These are phyloP conservation scores for Thinopyrum obtusiflorum DNA, from an alignment of 202 grass and related monocot species.

Conservation along the genomic window DNA sequence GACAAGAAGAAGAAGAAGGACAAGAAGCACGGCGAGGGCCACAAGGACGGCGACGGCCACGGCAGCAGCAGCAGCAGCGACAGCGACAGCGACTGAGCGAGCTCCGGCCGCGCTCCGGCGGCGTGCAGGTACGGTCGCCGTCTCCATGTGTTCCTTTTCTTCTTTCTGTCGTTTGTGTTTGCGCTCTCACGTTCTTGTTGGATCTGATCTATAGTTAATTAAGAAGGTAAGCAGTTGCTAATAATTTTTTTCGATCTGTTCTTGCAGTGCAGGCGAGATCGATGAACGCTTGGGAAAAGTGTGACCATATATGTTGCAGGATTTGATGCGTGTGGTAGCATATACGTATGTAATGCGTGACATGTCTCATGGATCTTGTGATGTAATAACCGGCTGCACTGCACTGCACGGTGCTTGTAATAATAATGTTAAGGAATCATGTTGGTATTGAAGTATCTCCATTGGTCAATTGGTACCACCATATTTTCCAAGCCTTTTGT, in stretches of 20 bases:
- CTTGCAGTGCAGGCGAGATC: no score
- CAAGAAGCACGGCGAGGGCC: slow-evolving; percentile 61
- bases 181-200: no score
- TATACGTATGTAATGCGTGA: no score
- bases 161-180: no score
- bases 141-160: neutral
- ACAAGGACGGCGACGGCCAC: slow-evolving; percentile 41
- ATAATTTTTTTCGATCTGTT: no score
- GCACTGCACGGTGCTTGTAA: slow-evolving; percentile 44
- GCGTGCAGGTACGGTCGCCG: no score
- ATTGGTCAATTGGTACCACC: neutral
- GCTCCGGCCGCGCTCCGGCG: neutral
- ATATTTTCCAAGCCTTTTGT: neutral
- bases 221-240: no score
- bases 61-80: slow-evolving; percentile 83
- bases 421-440: slow-evolving; percentile 17
- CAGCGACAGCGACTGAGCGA: slow-evolving; percentile 60
- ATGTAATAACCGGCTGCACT: slow-evolving; percentile 12
- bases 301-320: no score
- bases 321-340: no score
- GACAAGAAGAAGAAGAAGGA: slow-evolving; percentile 73
- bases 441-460: neutral
- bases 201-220: no score
- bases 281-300: no score
- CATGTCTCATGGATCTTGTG: neutral